Conservation (phyloP, 1,139 yeast species). For the Hyphopichia pseudoburtonii region DNA sequence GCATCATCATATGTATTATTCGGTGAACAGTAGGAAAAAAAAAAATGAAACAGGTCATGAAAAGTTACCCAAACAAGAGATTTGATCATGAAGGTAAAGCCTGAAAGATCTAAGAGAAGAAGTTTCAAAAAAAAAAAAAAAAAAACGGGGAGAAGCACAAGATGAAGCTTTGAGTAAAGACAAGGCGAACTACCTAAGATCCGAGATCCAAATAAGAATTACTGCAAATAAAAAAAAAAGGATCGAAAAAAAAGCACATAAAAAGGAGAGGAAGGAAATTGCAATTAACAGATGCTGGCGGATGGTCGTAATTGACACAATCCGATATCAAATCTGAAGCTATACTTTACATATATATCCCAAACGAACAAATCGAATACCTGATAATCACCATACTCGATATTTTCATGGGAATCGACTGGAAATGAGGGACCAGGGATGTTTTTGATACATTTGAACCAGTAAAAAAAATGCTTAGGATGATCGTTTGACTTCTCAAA, state of each 20-base stretch:
- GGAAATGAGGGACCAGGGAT: constrained; percentile 12
- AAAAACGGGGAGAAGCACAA: no score
- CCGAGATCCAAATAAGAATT: not conserved
- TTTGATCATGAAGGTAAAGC: no score
- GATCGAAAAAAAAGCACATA: not conserved
- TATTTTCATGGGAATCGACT: constrained; percentile 9
- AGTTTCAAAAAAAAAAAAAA: no score
- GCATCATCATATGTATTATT: no score
- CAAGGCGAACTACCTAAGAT: no score
- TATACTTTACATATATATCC: constrained; percentile 43
- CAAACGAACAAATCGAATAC: constrained; percentile 45
- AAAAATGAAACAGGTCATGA: no score
- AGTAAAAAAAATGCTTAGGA: constrained; percentile 22
- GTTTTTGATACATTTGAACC: constrained; percentile 37
- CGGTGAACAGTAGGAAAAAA: no score
- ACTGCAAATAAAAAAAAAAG: not conserved
- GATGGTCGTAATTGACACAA: constrained; percentile 33
- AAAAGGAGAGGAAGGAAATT: not conserved
- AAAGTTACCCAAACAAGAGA: no score
- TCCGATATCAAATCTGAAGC: constrained; percentile 35
- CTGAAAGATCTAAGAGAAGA: no score
- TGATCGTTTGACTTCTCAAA: constrained; percentile 6
- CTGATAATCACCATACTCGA: constrained; percentile 43
- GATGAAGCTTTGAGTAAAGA: no score
- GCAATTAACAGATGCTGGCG: constrained; percentile 20